Percentiles rank a stretch among this genome's conserved stretches.
Conservation (phyloP, 139 green algal species). For the Nannochloris sp. region DNA sequence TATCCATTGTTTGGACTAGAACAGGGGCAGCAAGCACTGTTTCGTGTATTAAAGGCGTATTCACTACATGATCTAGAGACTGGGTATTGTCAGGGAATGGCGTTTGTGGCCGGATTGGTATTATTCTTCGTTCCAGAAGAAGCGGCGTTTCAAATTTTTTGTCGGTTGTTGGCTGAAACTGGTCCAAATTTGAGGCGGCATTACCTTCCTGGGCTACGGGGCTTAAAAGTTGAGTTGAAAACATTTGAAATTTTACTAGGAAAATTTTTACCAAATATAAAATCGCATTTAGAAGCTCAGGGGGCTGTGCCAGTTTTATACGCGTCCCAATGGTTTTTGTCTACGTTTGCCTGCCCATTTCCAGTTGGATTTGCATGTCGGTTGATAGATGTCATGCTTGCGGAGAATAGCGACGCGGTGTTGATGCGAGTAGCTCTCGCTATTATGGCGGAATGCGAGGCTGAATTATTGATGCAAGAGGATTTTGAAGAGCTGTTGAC, state of each 20-base stretch:
- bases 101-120: constrained; percentile 83
- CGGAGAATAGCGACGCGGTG: constrained; percentile 40
- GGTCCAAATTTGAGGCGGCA: constrained; percentile 65
- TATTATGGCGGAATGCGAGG: constrained; percentile 58
- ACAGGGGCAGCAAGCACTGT: constrained; percentile 69
- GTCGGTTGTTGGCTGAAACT: constrained; percentile 18
- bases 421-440: constrained; percentile 52
- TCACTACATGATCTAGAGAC: constrained; percentile 76
- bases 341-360: constrained; percentile 81
- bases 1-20: constrained; percentile 70
- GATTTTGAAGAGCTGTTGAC: constrained; percentile 86
- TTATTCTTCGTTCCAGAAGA: constrained; percentile 92
- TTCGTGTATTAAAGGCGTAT: constrained; percentile 87
- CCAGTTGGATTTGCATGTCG: constrained; percentile 65
- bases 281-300: constrained; percentile 44
- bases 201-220: constrained; percentile 71
- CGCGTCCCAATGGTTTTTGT: constrained; percentile 88
- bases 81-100: constrained; percentile 89
- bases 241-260: constrained; percentile 46
- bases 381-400: constrained; percentile 85
- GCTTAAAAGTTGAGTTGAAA: constrained; percentile 55
- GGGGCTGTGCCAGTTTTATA: constrained; percentile 76
- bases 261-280: constrained; percentile 32
- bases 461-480: constrained; percentile 47
- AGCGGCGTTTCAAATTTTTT: constrained; percentile 74